These are phyloP conservation scores for Trypanosoma congolense DNA, from an alignment of 208 protist species.

Conservation along the genomic window DNA sequence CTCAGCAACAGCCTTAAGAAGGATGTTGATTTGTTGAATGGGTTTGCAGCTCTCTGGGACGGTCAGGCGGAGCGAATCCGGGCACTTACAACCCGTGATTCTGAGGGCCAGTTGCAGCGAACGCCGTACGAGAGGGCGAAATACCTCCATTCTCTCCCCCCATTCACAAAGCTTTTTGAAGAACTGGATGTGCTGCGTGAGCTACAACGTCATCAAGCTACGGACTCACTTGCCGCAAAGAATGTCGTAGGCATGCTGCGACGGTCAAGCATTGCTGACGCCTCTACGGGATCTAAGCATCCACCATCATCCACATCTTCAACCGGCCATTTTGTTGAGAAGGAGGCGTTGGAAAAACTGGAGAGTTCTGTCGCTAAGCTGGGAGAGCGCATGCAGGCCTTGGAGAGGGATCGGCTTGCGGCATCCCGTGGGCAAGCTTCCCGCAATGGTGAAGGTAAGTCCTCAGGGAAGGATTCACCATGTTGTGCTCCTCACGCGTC, in stretches of 20 bases:
- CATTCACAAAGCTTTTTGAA: conserved; percentile 53
- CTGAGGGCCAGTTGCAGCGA: conserved; percentile 27
- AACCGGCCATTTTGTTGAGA: neutral
- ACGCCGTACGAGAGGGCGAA: conserved; percentile 40
- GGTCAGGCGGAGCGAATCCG: conserved; percentile 27
- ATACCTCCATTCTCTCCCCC: conserved; percentile 63
- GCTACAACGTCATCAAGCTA: conserved; percentile 55
- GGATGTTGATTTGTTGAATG: conserved; percentile 17
- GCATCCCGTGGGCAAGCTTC: too few species aligned
- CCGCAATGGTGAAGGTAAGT: too few species aligned
- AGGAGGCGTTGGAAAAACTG: neutral
- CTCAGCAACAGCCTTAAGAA: conserved; percentile 12
- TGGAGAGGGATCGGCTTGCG: neutral
- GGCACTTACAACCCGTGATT: conserved; percentile 32
- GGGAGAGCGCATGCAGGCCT: neutral
- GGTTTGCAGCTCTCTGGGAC: conserved; percentile 65
- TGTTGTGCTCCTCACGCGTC: too few species aligned
- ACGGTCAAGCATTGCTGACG: conserved; percentile 16
- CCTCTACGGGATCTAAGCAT: conserved; percentile 2
- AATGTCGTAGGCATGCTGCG: conserved; percentile 16
- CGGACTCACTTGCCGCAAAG: conserved; percentile 45
- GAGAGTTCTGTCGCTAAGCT: neutral
- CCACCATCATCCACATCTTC: neutral
- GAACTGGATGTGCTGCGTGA: conserved; percentile 61
- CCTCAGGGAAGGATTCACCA: too few species aligned